Evolutionary conservation across 78 protist genomes (phyloP).

Genomic region (Cavenderia fasciculata): DNA sequence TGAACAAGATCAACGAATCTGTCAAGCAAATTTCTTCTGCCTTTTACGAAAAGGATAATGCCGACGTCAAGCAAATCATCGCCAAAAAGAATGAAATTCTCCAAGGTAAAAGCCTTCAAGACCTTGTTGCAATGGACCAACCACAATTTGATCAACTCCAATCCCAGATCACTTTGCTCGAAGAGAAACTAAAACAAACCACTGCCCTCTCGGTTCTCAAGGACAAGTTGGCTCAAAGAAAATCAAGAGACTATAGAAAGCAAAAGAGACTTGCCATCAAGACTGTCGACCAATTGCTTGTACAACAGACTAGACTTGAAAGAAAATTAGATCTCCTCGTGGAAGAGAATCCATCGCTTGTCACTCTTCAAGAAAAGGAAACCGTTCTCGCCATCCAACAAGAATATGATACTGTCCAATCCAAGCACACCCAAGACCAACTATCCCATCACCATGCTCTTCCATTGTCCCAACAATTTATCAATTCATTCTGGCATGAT

Average conservation of each 20-base stretch:
- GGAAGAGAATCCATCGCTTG: neutral
- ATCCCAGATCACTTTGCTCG: neutral
- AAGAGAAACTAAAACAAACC: neutral
- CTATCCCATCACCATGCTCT: neutral
- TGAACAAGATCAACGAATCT: neutral
- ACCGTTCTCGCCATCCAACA: neutral
- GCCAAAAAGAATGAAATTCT: neutral
- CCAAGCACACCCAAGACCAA: neutral
- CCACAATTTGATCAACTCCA: neutral
- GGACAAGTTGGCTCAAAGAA: slow-evolving; percentile 7
- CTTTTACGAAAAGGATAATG: neutral
- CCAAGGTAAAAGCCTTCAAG: slow-evolving; percentile 6
- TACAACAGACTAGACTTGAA: neutral
- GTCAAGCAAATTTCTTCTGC: slow-evolving; percentile 1
- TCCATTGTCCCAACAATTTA: neutral
- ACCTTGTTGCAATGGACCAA: neutral
- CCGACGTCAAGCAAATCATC: neutral
- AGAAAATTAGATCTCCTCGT: neutral
- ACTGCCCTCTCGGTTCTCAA: neutral
- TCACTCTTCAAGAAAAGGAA: neutral
- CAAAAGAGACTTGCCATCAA: slow-evolving; percentile 9
- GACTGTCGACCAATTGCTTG: neutral
- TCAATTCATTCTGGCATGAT: neutral
- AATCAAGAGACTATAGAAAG: neutral
- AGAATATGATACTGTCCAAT: neutral